A percentile compares a stretch with the other conserved stretches of the same genome.
Evolutionary conservation across 306 rosid genomes (phyloP).

Genomic region (Vigna trinervia): DNA sequence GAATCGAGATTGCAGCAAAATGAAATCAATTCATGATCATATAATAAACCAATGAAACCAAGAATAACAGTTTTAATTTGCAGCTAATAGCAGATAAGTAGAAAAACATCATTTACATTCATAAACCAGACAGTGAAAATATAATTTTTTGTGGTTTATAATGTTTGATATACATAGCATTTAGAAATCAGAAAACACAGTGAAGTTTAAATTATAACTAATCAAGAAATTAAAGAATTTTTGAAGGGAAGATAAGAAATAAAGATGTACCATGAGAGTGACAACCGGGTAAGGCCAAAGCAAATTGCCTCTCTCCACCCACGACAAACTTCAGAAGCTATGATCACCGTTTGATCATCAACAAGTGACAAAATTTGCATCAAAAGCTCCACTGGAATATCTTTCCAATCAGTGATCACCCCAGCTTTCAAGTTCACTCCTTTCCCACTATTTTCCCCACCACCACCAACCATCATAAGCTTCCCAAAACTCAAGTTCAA

Average conservation of each 20-base stretch:
- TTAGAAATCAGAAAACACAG: neutral
- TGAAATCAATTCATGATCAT: conserved; percentile 1
- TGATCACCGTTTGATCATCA: conserved; percentile 71
- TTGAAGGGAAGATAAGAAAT: neutral
- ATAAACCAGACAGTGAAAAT: neutral
- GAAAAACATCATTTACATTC: neutral
- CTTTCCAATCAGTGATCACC: conserved; percentile 69
- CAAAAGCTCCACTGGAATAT: conserved; percentile 89
- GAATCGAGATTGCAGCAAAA: conserved; percentile 12
- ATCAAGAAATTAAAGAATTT: neutral
- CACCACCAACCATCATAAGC: conserved; percentile 60
- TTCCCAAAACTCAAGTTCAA: conserved; percentile 73
- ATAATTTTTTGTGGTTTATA: neutral
- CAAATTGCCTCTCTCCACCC: conserved; percentile 85
- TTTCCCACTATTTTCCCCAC: conserved; percentile 42
- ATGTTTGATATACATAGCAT: neutral
- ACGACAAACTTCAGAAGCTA: conserved; percentile 79
- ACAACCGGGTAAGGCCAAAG: conserved; percentile 68
- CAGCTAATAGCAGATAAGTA: neutral
- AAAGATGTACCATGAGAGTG: conserved; percentile 74
- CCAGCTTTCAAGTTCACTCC: conserved; percentile 59
- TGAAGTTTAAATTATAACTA: neutral
- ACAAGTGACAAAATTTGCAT: conserved; percentile 72
- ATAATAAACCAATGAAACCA: neutral
- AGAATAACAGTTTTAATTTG: neutral